Conservation (phyloP, 495 filamentous ascomycete species). For the Tuber magnatum region DNA sequence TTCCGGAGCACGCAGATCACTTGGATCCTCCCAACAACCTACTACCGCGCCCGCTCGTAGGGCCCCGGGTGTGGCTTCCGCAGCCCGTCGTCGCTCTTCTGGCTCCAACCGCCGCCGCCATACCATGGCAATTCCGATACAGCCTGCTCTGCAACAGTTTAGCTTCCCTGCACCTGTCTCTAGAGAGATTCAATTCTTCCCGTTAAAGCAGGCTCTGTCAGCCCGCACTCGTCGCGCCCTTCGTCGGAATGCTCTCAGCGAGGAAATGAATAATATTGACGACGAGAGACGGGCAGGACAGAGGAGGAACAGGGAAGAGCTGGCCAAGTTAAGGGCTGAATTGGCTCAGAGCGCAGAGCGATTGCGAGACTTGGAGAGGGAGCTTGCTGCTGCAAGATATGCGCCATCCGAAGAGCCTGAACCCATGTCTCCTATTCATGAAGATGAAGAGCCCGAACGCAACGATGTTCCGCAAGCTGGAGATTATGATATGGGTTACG, state of each 20-base stretch:
- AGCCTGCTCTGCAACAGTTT: constrained; percentile 15
- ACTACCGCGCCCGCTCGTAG: constrained; percentile 3
- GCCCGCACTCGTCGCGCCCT: constrained; percentile 54
- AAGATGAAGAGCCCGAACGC: constrained; percentile 18
- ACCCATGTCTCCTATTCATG: constrained; percentile 22
- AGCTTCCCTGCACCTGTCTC: constrained; percentile 24
- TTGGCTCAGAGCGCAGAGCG: constrained; percentile 42
- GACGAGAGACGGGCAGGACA: constrained; percentile 47
- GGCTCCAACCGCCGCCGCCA: constrained; percentile 28
- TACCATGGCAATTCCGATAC: constrained; percentile 29
- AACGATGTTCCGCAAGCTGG: constrained; percentile 11
- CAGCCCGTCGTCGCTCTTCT: constrained; percentile 16
- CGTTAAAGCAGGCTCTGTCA: constrained; percentile 55
- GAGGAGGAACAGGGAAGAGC: constrained; percentile 44
- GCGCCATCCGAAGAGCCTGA: constrained; percentile 35
- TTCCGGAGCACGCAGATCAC: constrained; percentile 18
- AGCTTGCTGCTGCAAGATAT: constrained; percentile 29
- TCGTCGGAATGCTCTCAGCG: constrained; percentile 56
- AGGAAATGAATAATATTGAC: constrained; percentile 56
- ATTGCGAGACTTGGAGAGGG: constrained; percentile 35
- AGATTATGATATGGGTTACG: constrained; percentile 28
- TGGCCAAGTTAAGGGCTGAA: constrained; percentile 44
- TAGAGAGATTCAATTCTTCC: constrained; percentile 52
- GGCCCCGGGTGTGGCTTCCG: constrained; percentile 5
- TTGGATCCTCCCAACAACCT: constrained; percentile 8